Percentiles rank a stretch among this genome's conserved stretches.
phyloP scores from a whole-genome alignment of 139 green algal genomes.

The Picochlorum costavermella region DNA sequence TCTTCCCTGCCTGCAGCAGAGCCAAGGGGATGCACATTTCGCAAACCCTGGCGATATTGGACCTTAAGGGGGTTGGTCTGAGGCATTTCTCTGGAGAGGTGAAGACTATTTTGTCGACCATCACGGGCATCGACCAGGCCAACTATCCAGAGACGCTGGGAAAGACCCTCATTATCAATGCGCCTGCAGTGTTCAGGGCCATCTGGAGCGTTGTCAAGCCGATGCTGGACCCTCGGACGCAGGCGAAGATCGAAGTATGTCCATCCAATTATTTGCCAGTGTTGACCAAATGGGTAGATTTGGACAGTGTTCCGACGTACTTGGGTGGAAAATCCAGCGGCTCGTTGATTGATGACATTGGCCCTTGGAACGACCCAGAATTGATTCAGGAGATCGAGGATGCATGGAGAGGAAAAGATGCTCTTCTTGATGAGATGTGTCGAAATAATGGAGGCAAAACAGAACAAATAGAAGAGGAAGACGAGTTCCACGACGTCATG shows the following conservation, averaged over 20 bases:
- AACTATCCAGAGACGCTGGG: slow-evolving; percentile 82
- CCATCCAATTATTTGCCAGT: slow-evolving; percentile 47
- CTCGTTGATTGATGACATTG: slow-evolving; percentile 66
- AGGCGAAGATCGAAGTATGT: slow-evolving; percentile 73
- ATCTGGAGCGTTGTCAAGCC: slow-evolving; percentile 64
- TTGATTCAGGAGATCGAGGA: slow-evolving; percentile 28
- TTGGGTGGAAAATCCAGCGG: slow-evolving; percentile 52
- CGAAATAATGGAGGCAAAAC: neutral
- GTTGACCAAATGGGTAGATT: slow-evolving; percentile 62
- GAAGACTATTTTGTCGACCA: slow-evolving; percentile 34
- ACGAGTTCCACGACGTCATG: neutral
- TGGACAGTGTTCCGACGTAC: slow-evolving; percentile 63
- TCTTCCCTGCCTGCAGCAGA: slow-evolving; percentile 67
- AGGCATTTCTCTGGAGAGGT: slow-evolving; percentile 48
- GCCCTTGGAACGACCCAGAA: slow-evolving; percentile 68
- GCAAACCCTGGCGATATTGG: slow-evolving; percentile 79
- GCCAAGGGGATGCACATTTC: slow-evolving; percentile 57
- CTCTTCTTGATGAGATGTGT: too few relatives aligned
- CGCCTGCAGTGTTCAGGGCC: slow-evolving; percentile 45
- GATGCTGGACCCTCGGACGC: slow-evolving; percentile 63
- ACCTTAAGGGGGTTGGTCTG: slow-evolving; percentile 68
- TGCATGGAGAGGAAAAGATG: too few relatives aligned
- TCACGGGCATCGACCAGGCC: slow-evolving; percentile 50
- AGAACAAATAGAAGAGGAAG: neutral
- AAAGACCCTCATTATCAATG: slow-evolving; percentile 73